Base-by-base conservation (phyloP, 371 early-diverging fungal genomes). In the Apophysomyces variabilis region DNA sequence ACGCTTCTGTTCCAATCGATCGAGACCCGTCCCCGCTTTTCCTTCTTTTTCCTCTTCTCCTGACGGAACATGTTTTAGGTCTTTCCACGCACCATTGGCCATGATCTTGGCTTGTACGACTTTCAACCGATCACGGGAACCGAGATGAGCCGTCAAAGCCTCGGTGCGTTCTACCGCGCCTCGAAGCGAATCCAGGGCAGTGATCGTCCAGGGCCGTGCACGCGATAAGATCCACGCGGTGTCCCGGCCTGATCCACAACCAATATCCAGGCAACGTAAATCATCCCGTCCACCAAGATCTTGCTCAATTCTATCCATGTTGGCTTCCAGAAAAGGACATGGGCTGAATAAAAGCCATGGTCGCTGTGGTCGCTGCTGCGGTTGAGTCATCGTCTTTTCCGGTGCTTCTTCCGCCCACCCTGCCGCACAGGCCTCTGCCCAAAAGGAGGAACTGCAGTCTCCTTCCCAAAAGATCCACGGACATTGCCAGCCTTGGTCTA, bases 241-340 rank as follows among this genome's bases (percentile, higher is more conserved):
- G 66, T 84, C 84, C 7, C 84, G 67, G 11, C 84, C 84, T 12
- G 78, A 75, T 38, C 84, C 84, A 60, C 82, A 84, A 0, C 82
- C 84, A 46, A 84, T 58, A 61, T 84, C 84, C 5, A 80, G 65
- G 50, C 78, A 80, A 36, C 16, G 44, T 43, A 16, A 26, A 26
- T 26, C 1, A 44, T 50, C 62, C n/a, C 12, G 12, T n/a, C 18
- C 18, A 36, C n/a, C 5, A 37, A 18, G 14, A 68, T 57, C 8
- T 62, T 35, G 16, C 62, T 75, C 79, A 11, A 82, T 66, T 7
- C 7, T 14, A 0, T 68, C 64, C 1, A 82, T 73, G 16, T 72
- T 59, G 0, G 57, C 38, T 14, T 56, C 62, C 8, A 82, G 63
- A 41, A 79, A 76, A 4, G 79, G 76, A 36, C 71, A 74, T 4